Evolutionary conservation across 1,139 yeast species (phyloP), one percentile per base, ranked within the genome.

Genomic region (Magnusiomyces suaveolens): DNA sequence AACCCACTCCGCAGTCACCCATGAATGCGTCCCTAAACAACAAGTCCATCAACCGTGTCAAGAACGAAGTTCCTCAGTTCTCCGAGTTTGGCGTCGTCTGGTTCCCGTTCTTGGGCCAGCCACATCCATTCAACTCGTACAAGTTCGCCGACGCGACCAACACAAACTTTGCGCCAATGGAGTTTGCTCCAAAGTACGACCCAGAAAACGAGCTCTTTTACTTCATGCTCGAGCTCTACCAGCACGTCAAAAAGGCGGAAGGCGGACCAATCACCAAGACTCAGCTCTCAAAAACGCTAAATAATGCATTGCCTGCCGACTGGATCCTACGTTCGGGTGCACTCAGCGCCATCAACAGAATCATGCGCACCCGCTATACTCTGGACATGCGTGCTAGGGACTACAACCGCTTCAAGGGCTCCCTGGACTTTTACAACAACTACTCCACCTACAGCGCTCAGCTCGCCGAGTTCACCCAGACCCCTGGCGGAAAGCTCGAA

Each of bases 101-200:
- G 65, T 29, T 50, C 60, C 25, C 56, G 61, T 23, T 57, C 60
- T 59, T 2, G 51, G 57, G n/a, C 57, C 60, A n/a, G 54, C 61
- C 51, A 39, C 61, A 46, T 23, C 55, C 32, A 41, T 57, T 38
- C 39, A 51, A 52, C 21, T 23, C 24, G 39, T 46, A 46, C 25
- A 20, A 14, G 12, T 46, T 46, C 21, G 41, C 41, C 21, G 36
- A 29, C 14, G 8, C 49, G 2, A 46, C 49, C 12, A 46, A 46
- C n/a, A 29, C 49, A 2, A 32, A 32, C 16, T 46, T n/a, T 26
- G 49, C 18, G n/a, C 38, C 49, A 4, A n/a, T 14, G 4, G 49
- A 46, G n/a, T 46, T 46, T 32, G 25, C 16, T 6, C 41, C 49
- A 29, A 46, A 46, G 24, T 46, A 29, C 38, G 49, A 46, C 49